Evolutionary conservation across 2,329 filamentous ascomycete genomes (phyloP), one percentile per base, ranked within the genome.

Genomic region (Penicillium sp.): DNA sequence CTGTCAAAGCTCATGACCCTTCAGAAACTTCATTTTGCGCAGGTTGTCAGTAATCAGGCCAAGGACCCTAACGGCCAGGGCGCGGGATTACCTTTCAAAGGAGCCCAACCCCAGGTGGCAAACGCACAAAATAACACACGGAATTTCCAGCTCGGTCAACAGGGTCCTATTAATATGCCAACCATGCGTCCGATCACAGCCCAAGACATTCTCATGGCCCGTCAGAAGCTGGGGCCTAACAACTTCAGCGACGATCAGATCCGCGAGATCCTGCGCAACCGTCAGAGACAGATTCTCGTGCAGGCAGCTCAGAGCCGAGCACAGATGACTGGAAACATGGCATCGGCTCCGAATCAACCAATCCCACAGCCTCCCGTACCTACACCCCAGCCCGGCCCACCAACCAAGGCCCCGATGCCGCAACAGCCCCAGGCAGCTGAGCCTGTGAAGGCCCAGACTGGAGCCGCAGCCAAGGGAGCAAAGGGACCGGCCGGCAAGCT

Each of bases 11-110:
- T 79, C 12, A 58, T 67, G 46, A 63, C 61, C 18, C 53, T 74
- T 13, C 73, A 75, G 51, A 70, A 64, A 41, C 57, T 75, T 32
- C 76, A 79, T 52, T 73, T 76, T 50, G 67, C 66, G 46, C 70
- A 74, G 50, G 70, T 61, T 57, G 61, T 64, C 54, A 41, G 42
- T 28, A 49, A 54, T 20, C 64, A 68, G 39, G 58, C 59, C 12
- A 64, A 67, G 48, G 56, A 62, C 20, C 61, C 60, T 33, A 57
- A 56, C 42, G 59, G 52, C 12, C 65, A 65, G 44, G 50, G 44
- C 18, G 50, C 40, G 56, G 57, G 50, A 44, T 63, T 51, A 39
- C 50, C 57, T 42, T 59, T 64, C 47, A 62, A 65, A 37, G 59
- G 60, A 20, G 60, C 56, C 29, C 61, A 58, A 42, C 61, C 62